Evolutionary conservation across 2,329 filamentous ascomycete genomes (phyloP).

Genomic region (Penicillium sp.): DNA sequence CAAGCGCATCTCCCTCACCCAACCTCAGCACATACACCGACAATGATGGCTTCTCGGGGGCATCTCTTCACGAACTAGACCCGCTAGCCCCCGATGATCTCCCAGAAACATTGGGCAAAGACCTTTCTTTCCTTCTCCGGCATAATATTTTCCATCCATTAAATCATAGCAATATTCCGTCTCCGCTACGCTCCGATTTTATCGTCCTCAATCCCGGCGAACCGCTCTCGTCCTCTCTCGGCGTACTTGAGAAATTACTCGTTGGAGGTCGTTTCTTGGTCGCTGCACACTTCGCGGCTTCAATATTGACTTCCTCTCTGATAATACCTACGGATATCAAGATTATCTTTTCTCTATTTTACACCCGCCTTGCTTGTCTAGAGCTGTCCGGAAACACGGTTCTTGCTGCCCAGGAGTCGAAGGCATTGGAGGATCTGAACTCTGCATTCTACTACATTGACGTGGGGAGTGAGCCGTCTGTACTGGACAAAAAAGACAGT

Average conservation of each 20-base stretch:
- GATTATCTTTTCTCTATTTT: constrained; percentile 73
- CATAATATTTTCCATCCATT: constrained; percentile 83
- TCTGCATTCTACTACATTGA: constrained; percentile 55
- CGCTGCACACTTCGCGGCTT: constrained; percentile 59
- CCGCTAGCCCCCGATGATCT: constrained; percentile 34
- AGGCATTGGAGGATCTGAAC: constrained; percentile 61
- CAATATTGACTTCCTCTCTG: constrained; percentile 43
- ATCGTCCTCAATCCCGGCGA: constrained; percentile 64
- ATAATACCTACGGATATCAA: constrained; percentile 54
- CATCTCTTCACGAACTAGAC: constrained; percentile 37
- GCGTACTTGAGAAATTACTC: constrained; percentile 64
- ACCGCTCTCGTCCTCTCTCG: constrained; percentile 43
- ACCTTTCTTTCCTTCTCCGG: constrained; percentile 78
- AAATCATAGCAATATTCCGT: constrained; percentile 60
- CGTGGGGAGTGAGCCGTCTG: constrained; percentile 21
- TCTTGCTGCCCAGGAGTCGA: constrained; percentile 66
- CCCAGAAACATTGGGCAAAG: constrained; percentile 55
- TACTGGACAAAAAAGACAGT: constrained; percentile 56
- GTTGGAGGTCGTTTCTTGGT: constrained; percentile 74
- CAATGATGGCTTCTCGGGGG: constrained; percentile 22
- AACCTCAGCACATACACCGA: constrained; percentile 15
- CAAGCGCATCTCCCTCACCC: constrained; percentile 18
- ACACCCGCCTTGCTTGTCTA: constrained; percentile 78
- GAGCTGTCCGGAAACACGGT: constrained; percentile 72
- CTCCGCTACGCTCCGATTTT: constrained; percentile 68